These are phyloP conservation scores for Ceratorhiza oryzae-sativae DNA, from an alignment of 1,284 basidiomycete genomes.

Conservation along the genomic window DNA sequence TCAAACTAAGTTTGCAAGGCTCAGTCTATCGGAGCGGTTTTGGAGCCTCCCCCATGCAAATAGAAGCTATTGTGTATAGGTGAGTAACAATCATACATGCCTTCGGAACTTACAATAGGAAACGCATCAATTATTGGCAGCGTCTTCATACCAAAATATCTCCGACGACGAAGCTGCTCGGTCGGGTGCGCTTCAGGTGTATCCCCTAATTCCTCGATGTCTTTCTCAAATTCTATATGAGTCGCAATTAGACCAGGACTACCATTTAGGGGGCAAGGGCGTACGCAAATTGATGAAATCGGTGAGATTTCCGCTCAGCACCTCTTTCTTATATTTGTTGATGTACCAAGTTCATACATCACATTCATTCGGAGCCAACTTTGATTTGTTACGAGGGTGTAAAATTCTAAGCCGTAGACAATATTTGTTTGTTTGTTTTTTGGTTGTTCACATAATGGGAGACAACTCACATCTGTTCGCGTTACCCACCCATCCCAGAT, in stretches of 20 bases:
- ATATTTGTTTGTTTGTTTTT: not conserved
- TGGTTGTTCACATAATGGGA: not conserved
- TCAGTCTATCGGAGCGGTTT: not conserved
- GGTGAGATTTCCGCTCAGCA: conserved; percentile 16
- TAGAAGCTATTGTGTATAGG: not conserved
- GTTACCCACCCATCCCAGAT: not conserved
- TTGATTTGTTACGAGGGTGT: conserved; percentile 30
- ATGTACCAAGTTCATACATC: conserved; percentile 17
- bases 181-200: not conserved
- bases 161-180: not conserved
- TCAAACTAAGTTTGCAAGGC: not conserved
- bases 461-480: not conserved
- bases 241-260: not conserved
- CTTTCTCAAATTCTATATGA: conserved; percentile 24
- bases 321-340: conserved; percentile 22
- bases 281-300: conserved; percentile 31
- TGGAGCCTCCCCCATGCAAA: conserved; percentile 9
- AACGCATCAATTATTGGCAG: not conserved
- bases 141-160: not conserved
- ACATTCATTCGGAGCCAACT: conserved; percentile 27
- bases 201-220: conserved; percentile 31
- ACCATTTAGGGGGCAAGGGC: not conserved
- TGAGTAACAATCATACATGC: not conserved
- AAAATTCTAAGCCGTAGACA: conserved; percentile 7
- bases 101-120: not conserved